phyloP scores from a whole-genome alignment of 371 early-diverging fungal species.

The Blakeslea trispora region DNA sequence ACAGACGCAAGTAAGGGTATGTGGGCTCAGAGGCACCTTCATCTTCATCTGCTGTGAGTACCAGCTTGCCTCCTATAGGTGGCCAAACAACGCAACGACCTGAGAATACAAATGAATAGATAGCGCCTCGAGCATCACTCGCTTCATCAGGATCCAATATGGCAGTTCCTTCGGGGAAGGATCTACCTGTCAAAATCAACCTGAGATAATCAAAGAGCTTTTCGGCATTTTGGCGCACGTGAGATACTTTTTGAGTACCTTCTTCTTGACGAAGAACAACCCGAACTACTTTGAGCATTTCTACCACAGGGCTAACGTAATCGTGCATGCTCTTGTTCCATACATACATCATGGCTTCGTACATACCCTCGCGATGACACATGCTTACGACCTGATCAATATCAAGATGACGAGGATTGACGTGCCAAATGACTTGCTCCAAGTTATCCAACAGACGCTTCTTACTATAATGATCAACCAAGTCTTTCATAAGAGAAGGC shows the following conservation, averaged over 20 bases:
- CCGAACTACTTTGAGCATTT: conserved; percentile 67
- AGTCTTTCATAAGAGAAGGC: conserved; percentile 72
- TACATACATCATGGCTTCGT: conserved; percentile 77
- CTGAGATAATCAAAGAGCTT: conserved; percentile 76
- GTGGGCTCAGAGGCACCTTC: conserved; percentile 65
- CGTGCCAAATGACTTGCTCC: conserved; percentile 77
- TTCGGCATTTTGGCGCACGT: conserved; percentile 50
- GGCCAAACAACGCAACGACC: conserved; percentile 76
- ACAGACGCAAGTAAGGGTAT: conserved; percentile 72
- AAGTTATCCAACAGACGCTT: conserved; percentile 59
- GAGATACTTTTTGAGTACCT: conserved; percentile 6
- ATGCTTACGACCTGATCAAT: conserved; percentile 71
- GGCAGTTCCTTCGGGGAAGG: conserved; percentile 66
- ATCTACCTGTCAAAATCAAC: conserved; percentile 69
- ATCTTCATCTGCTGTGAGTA: conserved; percentile 60
- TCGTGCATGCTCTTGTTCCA: conserved; percentile 79
- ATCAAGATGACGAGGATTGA: conserved; percentile 73
- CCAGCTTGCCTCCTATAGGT: conserved; percentile 56
- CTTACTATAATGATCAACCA: conserved; percentile 62
- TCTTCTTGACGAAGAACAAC: conserved; percentile 49
- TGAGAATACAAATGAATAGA: conserved; percentile 80
- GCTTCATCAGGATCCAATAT: conserved; percentile 56
- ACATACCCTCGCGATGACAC: conserved; percentile 66
- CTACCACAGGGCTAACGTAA: conserved; percentile 79
- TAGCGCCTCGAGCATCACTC: conserved; percentile 67